phyloP scores from a whole-genome alignment of 1,284 basidiomycete species.

The Blastosporella zonata region DNA sequence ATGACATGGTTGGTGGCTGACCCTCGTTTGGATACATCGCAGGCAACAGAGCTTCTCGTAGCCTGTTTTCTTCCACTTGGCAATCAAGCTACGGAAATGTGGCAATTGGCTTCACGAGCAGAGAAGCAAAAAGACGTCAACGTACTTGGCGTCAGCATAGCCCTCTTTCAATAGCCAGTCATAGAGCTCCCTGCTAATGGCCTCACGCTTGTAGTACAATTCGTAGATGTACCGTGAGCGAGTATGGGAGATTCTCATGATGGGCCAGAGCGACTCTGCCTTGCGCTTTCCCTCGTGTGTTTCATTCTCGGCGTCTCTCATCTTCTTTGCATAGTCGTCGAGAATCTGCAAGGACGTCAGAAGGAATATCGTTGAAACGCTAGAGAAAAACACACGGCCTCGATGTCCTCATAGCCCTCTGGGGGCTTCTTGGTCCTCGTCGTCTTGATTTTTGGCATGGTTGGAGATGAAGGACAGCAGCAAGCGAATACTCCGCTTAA shows the following conservation, averaged over 20 bases:
- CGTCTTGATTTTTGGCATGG: constrained; percentile 95
- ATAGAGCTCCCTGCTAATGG: constrained; percentile 91
- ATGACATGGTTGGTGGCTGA: constrained; percentile 33
- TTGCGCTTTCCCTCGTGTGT: constrained; percentile 97
- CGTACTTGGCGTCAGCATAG: constrained; percentile 96
- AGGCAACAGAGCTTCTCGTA: constrained; percentile 99
- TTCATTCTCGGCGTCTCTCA: constrained; percentile 97
- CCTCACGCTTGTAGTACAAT: constrained; percentile 97
- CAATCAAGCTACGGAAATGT: constrained; percentile 72
- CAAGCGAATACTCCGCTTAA: constrained; percentile 1
- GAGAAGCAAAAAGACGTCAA: constrained; percentile 16
- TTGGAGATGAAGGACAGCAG: neutral
- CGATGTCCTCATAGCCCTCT: constrained; percentile 97
- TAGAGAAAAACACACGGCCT: constrained; percentile 48
- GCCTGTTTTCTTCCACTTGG: constrained; percentile 99
- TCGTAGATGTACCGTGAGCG: constrained; percentile 98
- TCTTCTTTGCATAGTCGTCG: constrained; percentile 94
- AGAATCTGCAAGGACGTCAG: constrained; percentile 58
- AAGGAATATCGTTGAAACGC: constrained; percentile 1
- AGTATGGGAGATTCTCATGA: constrained; percentile 96
- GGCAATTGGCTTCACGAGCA: constrained; percentile 6
- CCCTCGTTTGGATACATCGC: constrained; percentile 93
- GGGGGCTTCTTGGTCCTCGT: constrained; percentile 93
- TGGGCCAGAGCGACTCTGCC: constrained; percentile 97
- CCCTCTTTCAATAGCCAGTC: constrained; percentile 98